These are phyloP conservation scores for Sungouiozyma intestinalis DNA, from an alignment of 805 yeast species.

Conservation along the genomic window DNA sequence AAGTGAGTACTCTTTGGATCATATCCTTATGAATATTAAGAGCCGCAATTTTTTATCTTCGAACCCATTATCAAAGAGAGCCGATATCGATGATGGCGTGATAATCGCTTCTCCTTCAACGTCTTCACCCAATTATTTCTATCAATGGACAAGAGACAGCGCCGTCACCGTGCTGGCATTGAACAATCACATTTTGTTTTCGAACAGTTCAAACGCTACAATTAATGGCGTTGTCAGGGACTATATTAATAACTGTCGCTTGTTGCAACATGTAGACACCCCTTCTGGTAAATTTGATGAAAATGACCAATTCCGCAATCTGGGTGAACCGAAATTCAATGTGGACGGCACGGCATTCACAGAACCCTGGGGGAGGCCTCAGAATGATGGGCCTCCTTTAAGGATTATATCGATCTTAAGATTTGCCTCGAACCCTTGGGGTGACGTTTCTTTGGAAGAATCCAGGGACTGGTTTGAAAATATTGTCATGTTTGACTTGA, in stretches of 20 bases:
- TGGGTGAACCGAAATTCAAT: conserved; percentile 87
- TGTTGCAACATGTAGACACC: conserved; percentile 57
- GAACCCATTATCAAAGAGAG: not conserved
- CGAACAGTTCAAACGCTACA: conserved; percentile 7
- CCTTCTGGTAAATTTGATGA: conserved; percentile 48
- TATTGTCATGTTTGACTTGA: conserved; percentile 54
- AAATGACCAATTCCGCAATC: conserved; percentile 36
- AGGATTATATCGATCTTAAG: conserved; percentile 55
- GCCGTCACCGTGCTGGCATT: conserved; percentile 69
- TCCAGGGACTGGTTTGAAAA: conserved; percentile 22
- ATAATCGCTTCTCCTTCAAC: conserved; percentile 81
- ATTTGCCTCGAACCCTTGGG: conserved; percentile 38
- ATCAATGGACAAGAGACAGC: conserved; percentile 85
- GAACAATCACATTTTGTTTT: conserved; percentile 5
- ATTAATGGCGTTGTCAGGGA: conserved; percentile 36
- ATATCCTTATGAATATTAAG: conserved; percentile 40
- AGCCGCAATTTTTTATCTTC: conserved; percentile 18
- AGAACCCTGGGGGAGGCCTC: conserved; percentile 88
- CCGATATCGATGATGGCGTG: conserved; percentile 37
- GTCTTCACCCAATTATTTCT: conserved; percentile 65
- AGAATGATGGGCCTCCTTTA: conserved; percentile 88
- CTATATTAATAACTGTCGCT: conserved; percentile 49
- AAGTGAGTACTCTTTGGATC: conserved; percentile 31
- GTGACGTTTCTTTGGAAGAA: conserved; percentile 15
- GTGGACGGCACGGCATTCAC: conserved; percentile 54